Conservation (phyloP, 768 basidiomycete species). For the Guyanaporus albipodus region DNA sequence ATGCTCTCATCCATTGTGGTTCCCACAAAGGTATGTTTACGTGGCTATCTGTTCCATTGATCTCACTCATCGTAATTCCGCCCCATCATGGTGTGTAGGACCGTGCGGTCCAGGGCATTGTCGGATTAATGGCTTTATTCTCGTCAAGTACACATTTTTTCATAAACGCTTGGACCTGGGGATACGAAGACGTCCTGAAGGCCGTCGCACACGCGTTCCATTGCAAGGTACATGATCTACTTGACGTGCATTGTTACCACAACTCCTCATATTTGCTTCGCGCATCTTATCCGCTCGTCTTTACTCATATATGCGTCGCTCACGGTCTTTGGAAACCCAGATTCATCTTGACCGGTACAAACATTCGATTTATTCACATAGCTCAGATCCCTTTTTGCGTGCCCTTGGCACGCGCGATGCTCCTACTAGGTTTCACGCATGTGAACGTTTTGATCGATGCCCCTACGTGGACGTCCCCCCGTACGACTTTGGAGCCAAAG, state of each 20-base stretch:
- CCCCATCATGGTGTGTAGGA: slow-evolving; percentile 39
- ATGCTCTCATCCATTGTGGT: slow-evolving; percentile 49
- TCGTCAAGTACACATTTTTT: slow-evolving; percentile 73
- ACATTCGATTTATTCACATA: slow-evolving; percentile 53
- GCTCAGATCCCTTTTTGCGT: slow-evolving; percentile 58
- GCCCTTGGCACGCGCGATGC: slow-evolving; percentile 57
- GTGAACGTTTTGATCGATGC: slow-evolving; percentile 81
- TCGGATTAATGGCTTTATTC: slow-evolving; percentile 66
- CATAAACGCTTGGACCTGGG: slow-evolving; percentile 94
- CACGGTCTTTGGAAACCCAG: slow-evolving; percentile 32
- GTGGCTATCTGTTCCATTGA: not conserved
- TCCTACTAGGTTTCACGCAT: slow-evolving; percentile 86
- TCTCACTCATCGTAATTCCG: not conserved
- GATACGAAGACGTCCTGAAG: slow-evolving; percentile 89
- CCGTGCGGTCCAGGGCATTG: slow-evolving; percentile 59
- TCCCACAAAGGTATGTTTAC: slow-evolving; percentile 52
- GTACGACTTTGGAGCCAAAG: slow-evolving; percentile 13
- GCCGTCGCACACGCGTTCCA: slow-evolving; percentile 66
- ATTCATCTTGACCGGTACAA: slow-evolving; percentile 95
- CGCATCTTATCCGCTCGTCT: not conserved
- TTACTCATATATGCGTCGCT: slow-evolving; percentile 10
- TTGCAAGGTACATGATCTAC: slow-evolving; percentile 41
- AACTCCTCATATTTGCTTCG: not conserved
- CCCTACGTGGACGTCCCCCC: slow-evolving; percentile 46
- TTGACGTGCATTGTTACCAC: not conserved